A percentile compares a stretch with the other conserved stretches of the same genome.
These are phyloP conservation scores for Neostapfia colusana DNA, from an alignment of 176 grass and related monocot species.

Conservation along the genomic window DNA sequence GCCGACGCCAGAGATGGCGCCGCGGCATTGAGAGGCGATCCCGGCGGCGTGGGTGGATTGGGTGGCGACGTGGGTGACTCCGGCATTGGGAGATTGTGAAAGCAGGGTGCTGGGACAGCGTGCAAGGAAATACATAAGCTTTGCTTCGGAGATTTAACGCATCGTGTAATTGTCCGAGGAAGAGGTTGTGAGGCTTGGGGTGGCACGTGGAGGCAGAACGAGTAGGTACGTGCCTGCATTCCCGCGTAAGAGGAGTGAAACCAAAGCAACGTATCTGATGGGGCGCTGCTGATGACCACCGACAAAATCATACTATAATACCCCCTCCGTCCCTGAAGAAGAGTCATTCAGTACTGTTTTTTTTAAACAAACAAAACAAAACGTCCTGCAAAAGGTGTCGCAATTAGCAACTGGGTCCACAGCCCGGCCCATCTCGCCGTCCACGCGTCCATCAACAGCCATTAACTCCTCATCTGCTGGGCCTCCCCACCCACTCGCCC, in stretches of 20 bases:
- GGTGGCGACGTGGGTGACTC: slow-evolving; percentile 32
- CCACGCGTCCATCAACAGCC: no score
- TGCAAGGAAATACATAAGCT: neutral
- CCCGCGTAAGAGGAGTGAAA: neutral
- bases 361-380: no score
- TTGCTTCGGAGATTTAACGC: slow-evolving; percentile 3
- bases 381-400: no score
- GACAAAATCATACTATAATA: no score
- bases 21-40: slow-evolving; percentile 35
- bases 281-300: neutral
- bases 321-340: no score
- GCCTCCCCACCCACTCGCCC: no score
- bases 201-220: slow-evolving; percentile 3
- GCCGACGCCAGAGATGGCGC: neutral
- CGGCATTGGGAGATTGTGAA: slow-evolving; percentile 33
- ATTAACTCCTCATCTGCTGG: no score
- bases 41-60: slow-evolving; percentile 26
- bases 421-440: no score
- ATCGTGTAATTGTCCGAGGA: neutral
- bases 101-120: neutral
- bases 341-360: no score
- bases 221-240: neutral
- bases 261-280: slow-evolving; percentile 19
- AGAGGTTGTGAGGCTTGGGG: neutral
- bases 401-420: no score